Conservation (phyloP, 1,284 basidiomycete genomes). For the Puccinia hordei region DNA sequence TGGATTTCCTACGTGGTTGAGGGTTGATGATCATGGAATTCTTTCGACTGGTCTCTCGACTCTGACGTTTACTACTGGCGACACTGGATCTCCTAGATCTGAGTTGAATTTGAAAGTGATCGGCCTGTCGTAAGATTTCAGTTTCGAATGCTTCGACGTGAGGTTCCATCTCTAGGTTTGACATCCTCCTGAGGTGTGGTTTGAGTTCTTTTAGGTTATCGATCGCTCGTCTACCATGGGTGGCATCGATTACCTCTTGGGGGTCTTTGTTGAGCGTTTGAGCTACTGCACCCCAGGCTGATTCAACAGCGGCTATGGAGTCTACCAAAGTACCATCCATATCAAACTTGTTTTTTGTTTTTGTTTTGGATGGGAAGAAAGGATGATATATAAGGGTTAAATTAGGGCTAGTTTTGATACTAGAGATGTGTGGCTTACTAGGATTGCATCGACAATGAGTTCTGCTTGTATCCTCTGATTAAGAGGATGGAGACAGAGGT, state of each 20-base stretch:
- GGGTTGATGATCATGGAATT: conserved; percentile 48
- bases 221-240: conserved; percentile 73
- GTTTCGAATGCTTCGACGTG: conserved; percentile 71
- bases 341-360: too few species aligned
- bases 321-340: conserved; percentile 67
- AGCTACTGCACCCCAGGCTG: conserved; percentile 75
- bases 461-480: conserved; percentile 54
- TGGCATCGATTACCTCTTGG: conserved; percentile 63
- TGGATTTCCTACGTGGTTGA: conserved; percentile 52
- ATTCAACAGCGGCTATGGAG: conserved; percentile 74
- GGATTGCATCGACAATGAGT: conserved; percentile 56
- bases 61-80: conserved; percentile 46
- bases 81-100: conserved; percentile 52
- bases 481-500: not conserved
- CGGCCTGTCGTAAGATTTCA: conserved; percentile 72
- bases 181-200: conserved; percentile 63
- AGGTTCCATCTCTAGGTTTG: conserved; percentile 67
- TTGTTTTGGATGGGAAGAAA: too few species aligned
- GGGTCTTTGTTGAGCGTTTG: conserved; percentile 61
- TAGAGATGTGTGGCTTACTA: conserved; percentile 30
- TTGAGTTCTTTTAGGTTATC: conserved; percentile 69
- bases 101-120: conserved; percentile 64
- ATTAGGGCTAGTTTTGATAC: too few species aligned
- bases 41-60: conserved; percentile 50
- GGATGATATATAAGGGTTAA: too few species aligned